A percentile compares a stretch with the other conserved stretches of the same genome.
These are phyloP conservation scores for Pythium periplocum DNA, from an alignment of 352 stramenopile genomes.

Conservation along the genomic window DNA sequence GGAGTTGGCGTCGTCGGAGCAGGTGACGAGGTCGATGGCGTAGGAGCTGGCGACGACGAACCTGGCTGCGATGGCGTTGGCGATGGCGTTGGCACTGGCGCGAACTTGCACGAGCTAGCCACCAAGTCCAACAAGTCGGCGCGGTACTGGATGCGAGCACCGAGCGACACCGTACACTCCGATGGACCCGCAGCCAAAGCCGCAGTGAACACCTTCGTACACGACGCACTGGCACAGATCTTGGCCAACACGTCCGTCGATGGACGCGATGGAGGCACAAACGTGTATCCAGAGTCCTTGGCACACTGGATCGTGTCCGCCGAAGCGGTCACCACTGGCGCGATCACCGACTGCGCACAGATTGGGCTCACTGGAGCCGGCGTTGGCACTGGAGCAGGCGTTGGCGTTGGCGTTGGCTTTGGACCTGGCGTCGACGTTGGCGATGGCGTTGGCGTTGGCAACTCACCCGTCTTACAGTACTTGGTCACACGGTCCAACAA, in stretches of 20 bases:
- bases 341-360: constrained; percentile 1
- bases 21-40: no score
- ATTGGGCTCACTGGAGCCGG: constrained; percentile 1
- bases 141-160: constrained; percentile 7
- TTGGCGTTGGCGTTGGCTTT: constrained; percentile 1
- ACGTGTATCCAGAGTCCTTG: constrained; percentile 11
- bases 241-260: constrained; percentile 9
- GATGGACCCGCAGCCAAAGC: constrained; percentile 5
- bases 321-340: constrained; percentile 7
- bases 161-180: constrained; percentile 11
- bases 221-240: constrained; percentile 18
- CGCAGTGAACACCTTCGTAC: constrained; percentile 11
- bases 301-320: constrained; percentile 5
- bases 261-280: constrained; percentile 17
- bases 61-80: constrained; percentile 5
- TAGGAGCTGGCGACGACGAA: no score
- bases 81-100: not conserved
- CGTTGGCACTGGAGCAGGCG: constrained; percentile 3
- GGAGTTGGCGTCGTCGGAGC: constrained; percentile 2
- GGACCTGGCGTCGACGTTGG: constrained; percentile 3
- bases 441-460: constrained; percentile 6
- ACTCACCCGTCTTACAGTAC: constrained; percentile 11
- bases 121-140: constrained; percentile 11
- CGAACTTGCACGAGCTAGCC: constrained; percentile 8
- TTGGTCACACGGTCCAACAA: not conserved